Evolutionary conservation across 2,329 filamentous ascomycete genomes (phyloP).

Genomic region (Huntiella omanensis): DNA sequence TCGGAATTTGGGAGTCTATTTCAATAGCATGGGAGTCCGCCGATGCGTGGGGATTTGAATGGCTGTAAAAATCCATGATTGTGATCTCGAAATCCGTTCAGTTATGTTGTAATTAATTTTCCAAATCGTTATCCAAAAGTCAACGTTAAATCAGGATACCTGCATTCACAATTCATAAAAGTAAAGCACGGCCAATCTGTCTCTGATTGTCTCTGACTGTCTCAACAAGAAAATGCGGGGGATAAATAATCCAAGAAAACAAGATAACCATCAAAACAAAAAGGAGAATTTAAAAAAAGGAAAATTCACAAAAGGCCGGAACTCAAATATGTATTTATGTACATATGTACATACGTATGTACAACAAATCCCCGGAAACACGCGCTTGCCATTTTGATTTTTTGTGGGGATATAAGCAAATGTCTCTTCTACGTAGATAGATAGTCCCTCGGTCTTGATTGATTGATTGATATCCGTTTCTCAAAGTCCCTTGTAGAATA

Average conservation of each 20-base stretch:
- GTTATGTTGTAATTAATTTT: no score
- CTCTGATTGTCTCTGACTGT: neutral
- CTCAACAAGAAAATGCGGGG: neutral
- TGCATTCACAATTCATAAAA: neutral
- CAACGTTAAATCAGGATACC: no score
- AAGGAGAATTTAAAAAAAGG: neutral
- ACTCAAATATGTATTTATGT: neutral
- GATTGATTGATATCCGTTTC: no score
- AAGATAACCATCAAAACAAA: neutral
- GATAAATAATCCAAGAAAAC: neutral
- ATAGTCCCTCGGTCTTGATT: no score
- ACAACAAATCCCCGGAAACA: no score
- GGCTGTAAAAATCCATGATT: conserved; percentile 9
- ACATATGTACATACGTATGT: no score
- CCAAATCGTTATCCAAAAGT: no score
- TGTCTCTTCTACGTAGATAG: no score
- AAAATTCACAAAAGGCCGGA: neutral
- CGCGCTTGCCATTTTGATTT: no score
- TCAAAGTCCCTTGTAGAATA: no score
- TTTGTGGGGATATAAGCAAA: no score
- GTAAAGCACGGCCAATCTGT: neutral
- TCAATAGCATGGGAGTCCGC: neutral
- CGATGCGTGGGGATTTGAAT: neutral
- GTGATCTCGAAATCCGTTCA: conserved; percentile 8
- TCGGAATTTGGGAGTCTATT: no score